Conservation (phyloP, 2,329 filamentous ascomycete genomes). For the Taxawa tesnikishii region DNA sequence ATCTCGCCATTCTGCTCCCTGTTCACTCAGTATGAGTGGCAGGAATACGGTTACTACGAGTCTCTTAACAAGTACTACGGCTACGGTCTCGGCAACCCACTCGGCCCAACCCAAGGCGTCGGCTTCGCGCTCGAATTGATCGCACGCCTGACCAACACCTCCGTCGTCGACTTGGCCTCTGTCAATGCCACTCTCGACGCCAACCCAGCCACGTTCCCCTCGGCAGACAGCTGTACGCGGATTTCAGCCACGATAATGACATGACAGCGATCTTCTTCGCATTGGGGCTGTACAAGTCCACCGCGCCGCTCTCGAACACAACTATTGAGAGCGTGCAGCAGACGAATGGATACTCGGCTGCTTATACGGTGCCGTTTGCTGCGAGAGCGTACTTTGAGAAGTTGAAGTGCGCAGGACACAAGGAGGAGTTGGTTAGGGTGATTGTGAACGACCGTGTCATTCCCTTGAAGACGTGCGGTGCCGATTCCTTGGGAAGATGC, state of each 20-base stretch:
- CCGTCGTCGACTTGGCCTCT: slow-evolving; percentile 60
- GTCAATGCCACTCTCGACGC: slow-evolving; percentile 69
- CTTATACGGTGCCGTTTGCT: slow-evolving; percentile 74
- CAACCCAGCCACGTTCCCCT: slow-evolving; percentile 62
- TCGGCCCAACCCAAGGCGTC: slow-evolving; percentile 75
- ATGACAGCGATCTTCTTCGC: slow-evolving; percentile 68
- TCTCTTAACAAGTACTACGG: slow-evolving; percentile 77
- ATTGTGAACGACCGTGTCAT: slow-evolving; percentile 77
- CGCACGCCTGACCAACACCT: slow-evolving; percentile 57
- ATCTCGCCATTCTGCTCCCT: slow-evolving; percentile 64
- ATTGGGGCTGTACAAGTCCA: slow-evolving; percentile 64
- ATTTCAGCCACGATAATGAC: slow-evolving; percentile 87
- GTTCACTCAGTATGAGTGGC: slow-evolving; percentile 64
- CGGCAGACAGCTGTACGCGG: slow-evolving; percentile 57
- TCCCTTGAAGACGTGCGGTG: slow-evolving; percentile 56
- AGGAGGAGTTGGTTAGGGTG: slow-evolving; percentile 63
- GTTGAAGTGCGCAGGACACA: slow-evolving; percentile 51
- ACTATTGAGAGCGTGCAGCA: slow-evolving; percentile 39
- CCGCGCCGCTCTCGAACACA: slow-evolving; percentile 32
- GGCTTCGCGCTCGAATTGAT: slow-evolving; percentile 83
- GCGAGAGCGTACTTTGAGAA: slow-evolving; percentile 79
- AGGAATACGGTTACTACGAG: slow-evolving; percentile 65
- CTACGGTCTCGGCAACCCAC: slow-evolving; percentile 61
- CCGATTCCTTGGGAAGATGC: slow-evolving; percentile 61
- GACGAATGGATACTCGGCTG: slow-evolving; percentile 57